A percentile compares a stretch with the other conserved stretches of the same genome.
Evolutionary conservation across 768 basidiomycete species (phyloP).

Genomic region (Xerocomellus dryophilus): DNA sequence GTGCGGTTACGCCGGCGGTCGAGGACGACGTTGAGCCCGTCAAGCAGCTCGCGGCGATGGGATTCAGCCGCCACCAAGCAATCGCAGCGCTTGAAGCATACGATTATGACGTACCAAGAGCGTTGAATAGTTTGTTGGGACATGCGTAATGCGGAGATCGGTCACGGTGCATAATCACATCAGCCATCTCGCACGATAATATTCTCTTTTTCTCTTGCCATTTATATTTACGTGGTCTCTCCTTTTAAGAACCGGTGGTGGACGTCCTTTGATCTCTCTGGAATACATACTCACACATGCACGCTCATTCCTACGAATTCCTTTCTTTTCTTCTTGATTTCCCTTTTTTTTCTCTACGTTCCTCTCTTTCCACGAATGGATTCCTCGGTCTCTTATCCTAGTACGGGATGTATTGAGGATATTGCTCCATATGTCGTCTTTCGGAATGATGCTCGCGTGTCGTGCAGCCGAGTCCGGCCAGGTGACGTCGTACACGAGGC

Average conservation of each 20-base stretch:
- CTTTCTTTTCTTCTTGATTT: not conserved
- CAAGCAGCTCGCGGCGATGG: slow-evolving; percentile 83
- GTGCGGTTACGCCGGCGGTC: slow-evolving; percentile 44
- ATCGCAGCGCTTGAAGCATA: slow-evolving; percentile 81
- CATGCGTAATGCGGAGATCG: slow-evolving; percentile 10
- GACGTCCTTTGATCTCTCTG: slow-evolving; percentile 18
- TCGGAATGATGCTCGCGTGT: slow-evolving; percentile 6
- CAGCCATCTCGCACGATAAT: slow-evolving; percentile 21
- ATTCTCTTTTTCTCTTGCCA: slow-evolving; percentile 4
- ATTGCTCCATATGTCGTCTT: not conserved
- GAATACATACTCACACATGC: slow-evolving; percentile 29
- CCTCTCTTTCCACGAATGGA: slow-evolving; percentile 14
- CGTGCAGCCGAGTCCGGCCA: not conserved
- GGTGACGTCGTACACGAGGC: not conserved
- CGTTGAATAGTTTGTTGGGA: slow-evolving; percentile 71
- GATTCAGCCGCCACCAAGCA: slow-evolving; percentile 81
- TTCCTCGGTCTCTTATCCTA: slow-evolving; percentile 7
- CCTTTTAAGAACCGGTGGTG: slow-evolving; percentile 14
- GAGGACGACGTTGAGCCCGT: slow-evolving; percentile 76
- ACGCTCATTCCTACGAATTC: slow-evolving; percentile 28
- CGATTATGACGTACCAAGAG: slow-evolving; percentile 77
- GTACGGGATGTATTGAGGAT: not conserved
- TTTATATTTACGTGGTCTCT: slow-evolving; percentile 11
- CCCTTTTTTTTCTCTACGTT: not conserved
- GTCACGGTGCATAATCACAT: slow-evolving; percentile 12